Percentiles rank a stretch among this genome's conserved stretches.
Evolutionary conservation across 2,329 filamentous ascomycete species (phyloP).

Genomic region (Monosporascus sp.): DNA sequence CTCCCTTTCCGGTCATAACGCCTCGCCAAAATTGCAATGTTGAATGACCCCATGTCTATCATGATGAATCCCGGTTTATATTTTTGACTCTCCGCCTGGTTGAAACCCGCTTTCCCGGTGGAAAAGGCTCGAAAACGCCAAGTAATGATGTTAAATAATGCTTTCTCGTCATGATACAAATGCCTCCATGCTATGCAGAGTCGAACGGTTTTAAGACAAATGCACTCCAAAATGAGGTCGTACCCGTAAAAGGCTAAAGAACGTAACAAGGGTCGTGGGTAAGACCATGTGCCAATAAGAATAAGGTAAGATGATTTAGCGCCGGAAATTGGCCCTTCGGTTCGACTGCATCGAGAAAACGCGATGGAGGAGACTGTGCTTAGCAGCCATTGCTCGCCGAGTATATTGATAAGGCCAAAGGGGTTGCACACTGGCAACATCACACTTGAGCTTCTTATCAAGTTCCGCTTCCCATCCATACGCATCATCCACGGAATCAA

Average conservation of each 20-base stretch:
- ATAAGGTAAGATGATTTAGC: not conserved
- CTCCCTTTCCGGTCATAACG: too few species aligned
- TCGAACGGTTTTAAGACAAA: too few species aligned
- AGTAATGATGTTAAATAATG: not conserved
- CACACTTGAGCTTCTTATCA: constrained; percentile 23
- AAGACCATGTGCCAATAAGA: not conserved
- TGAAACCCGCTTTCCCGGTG: not conserved
- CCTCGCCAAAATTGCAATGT: too few species aligned
- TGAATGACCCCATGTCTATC: not conserved
- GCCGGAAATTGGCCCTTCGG: constrained; percentile 7
- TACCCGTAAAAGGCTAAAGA: too few species aligned
- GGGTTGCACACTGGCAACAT: constrained; percentile 11
- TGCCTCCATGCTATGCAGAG: too few species aligned
- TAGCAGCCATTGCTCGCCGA: constrained; percentile 20
- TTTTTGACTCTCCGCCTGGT: not conserved
- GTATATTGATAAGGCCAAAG: constrained; percentile 18
- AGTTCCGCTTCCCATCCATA: constrained; percentile 53
- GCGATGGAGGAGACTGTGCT: constrained; percentile 33
- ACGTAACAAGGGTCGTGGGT: too few species aligned
- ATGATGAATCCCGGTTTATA: not conserved
- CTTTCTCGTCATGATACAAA: too few species aligned
- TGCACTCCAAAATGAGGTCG: too few species aligned
- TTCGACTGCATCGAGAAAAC: constrained; percentile 27
- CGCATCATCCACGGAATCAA: constrained; percentile 31
- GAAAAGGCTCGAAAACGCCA: not conserved